Conservation (phyloP, 1,284 basidiomycete species). For the Pyrrhoderma noxium region DNA sequence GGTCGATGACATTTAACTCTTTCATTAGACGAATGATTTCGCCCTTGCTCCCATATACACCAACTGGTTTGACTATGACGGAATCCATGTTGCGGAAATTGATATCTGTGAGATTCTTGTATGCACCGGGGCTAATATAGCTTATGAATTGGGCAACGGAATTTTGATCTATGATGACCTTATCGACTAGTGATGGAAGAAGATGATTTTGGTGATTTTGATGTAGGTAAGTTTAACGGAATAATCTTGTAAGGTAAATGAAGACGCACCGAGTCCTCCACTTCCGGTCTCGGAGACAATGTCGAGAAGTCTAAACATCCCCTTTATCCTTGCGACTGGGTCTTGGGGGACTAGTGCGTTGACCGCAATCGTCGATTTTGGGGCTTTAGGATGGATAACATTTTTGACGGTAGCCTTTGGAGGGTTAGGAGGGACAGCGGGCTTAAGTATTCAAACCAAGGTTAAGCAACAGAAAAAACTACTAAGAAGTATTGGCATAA, state of each 20-base stretch:
- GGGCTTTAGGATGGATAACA: too few relatives aligned
- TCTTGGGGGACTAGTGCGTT: constrained; percentile 15
- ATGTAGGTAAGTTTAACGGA: too few relatives aligned
- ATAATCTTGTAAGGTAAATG: too few relatives aligned
- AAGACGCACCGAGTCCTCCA: constrained; percentile 43
- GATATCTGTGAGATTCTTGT: constrained; percentile 42
- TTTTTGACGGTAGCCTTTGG: too few relatives aligned
- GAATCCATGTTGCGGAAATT: constrained; percentile 44
- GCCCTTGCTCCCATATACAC: constrained; percentile 47
- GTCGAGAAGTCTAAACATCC: constrained; percentile 46
- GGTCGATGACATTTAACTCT: constrained; percentile 30
- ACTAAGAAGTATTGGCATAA: too few relatives aligned
- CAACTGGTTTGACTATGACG: constrained; percentile 39
- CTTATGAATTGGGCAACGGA: constrained; percentile 41
- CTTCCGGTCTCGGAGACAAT: constrained; percentile 43
- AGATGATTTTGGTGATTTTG: too few relatives aligned
- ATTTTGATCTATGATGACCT: constrained; percentile 49
- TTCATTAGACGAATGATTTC: constrained; percentile 41
- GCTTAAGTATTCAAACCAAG: too few relatives aligned
- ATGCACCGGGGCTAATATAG: constrained; percentile 38
- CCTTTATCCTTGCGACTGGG: constrained; percentile 28
- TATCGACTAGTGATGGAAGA: constrained; percentile 37
- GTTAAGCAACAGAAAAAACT: too few relatives aligned
- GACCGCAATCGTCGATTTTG: too few relatives aligned
- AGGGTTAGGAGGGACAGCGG: too few relatives aligned